These are phyloP conservation scores for Prototheca wickerhamii DNA, from an alignment of 163 green algal genomes.

Conservation along the genomic window DNA sequence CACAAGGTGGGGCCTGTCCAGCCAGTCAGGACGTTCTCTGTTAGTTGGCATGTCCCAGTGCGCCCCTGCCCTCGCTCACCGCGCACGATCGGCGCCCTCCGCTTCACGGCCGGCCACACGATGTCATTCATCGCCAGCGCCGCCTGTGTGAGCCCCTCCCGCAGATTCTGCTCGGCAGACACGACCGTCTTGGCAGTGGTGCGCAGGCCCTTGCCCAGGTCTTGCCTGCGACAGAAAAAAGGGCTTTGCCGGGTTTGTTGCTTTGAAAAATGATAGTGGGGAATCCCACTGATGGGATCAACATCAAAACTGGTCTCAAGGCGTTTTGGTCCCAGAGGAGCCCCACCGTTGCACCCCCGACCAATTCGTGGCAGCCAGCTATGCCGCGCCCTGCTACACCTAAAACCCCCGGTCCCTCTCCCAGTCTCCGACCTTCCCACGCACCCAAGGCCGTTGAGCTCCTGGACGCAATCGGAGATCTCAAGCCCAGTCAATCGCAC, in stretches of 20 bases:
- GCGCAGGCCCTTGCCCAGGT: constrained; percentile 34
- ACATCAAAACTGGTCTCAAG: too few relatives aligned
- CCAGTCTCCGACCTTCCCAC: not conserved
- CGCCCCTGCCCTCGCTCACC: not conserved
- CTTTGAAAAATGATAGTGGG: not conserved
- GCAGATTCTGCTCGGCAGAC: constrained; percentile 24
- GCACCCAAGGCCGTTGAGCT: constrained; percentile 32
- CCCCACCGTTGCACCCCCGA: too few relatives aligned
- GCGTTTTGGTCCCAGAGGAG: too few relatives aligned
- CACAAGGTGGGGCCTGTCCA: too few relatives aligned
- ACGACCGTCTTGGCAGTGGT: constrained; percentile 25
- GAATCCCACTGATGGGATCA: too few relatives aligned
- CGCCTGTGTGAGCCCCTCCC: constrained; percentile 14
- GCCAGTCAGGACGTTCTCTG: too few relatives aligned
- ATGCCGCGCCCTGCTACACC: too few relatives aligned
- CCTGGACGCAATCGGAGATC: constrained; percentile 40
- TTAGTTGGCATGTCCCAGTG: too few relatives aligned
- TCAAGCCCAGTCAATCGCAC: constrained; percentile 49
- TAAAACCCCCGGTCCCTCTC: not conserved
- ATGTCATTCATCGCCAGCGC: constrained; percentile 10
- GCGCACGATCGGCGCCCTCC: not conserved
- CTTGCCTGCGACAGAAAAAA: constrained; percentile 16
- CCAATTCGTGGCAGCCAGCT: too few relatives aligned
- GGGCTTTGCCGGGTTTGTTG: not conserved
- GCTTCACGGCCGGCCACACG: constrained; percentile 14